Evolutionary conservation across 2,329 filamentous ascomycete genomes (phyloP), one percentile per base, ranked within the genome.

Genomic region (Penicillium sp.): DNA sequence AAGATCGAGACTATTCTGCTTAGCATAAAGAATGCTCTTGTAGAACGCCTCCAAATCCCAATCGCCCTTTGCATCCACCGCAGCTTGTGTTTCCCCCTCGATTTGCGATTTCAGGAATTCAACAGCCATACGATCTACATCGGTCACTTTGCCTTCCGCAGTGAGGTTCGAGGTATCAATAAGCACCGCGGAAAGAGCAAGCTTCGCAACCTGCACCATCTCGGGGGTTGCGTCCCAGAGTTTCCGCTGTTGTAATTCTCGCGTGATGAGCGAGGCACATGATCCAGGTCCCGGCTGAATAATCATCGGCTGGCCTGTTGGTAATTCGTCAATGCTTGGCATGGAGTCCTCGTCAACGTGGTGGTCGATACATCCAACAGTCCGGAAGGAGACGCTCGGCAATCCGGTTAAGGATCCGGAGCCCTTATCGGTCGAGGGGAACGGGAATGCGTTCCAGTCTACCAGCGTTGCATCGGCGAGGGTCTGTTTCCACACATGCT

Each of bases 351-450:
- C 85, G 54, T 88, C 84, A 4, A 81, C 79, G 63, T 87, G 86
- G 66, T 88, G 85, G 66, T 88, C 85, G 54, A 88, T 83, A 46
- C 82, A 82, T 5, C 82, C 84, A 3, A 77, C 67, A 2, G 86
- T 78, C 17, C 74, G 73, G 51, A 78, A 72, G 2, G 67, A 63
- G 3, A 72, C 65, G 5, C 72, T 65, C 47, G 81, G 81, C 17
- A 83, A 71, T 0, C 74, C 71, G 29, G 79, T 78, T 2, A 87
- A 68, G 8, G 71, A 71, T 1, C 83, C 83, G 48, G 77, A 76
- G 6, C 69, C 70, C 15, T 80, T 68, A 0, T 74, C 74, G 42
- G 80, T 81, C 6, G 62, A 81, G 74, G 31, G 67, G n/a, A 70
- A 62, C 1, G 77, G 72, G n/a, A 78, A 64, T 0, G 75, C 74